Conservation (phyloP, 2,329 filamentous ascomycete species). For the Byssoonygena ceratinophila region DNA sequence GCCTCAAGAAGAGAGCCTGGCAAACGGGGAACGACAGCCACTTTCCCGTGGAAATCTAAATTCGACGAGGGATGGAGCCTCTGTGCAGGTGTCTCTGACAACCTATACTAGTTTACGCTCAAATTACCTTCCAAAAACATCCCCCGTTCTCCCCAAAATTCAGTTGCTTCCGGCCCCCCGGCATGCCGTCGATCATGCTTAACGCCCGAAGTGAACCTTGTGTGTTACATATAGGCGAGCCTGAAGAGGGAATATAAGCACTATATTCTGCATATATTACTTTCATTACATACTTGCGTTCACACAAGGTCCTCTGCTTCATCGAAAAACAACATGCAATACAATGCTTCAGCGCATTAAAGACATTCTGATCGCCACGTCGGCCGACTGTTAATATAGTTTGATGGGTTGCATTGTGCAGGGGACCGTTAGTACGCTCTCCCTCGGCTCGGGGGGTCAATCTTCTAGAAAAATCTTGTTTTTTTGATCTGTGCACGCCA, state of each 20-base stretch:
- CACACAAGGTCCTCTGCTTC: neutral
- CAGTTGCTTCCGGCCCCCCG: neutral
- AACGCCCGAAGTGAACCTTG: neutral
- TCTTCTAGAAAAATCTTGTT: neutral
- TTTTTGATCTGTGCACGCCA: neutral
- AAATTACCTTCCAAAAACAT: neutral
- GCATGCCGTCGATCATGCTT: neutral
- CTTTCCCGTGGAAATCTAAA: neutral
- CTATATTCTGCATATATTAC: too few relatives aligned
- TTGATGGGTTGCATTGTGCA: constrained; percentile 4
- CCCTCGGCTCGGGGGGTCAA: neutral
- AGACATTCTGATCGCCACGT: neutral
- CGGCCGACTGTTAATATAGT: neutral
- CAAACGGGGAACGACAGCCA: neutral
- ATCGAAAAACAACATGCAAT: neutral
- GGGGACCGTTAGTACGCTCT: neutral
- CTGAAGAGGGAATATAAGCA: neutral
- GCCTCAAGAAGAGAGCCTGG: neutral
- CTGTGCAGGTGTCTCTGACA: neutral
- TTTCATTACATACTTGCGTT: too few relatives aligned
- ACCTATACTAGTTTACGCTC: neutral
- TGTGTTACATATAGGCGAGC: neutral
- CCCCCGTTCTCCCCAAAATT: neutral
- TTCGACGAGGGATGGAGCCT: neutral
- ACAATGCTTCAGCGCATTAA: neutral